A percentile compares a stretch with the other conserved stretches of the same genome.
Evolutionary conservation across 352 stramenopile species (phyloP).

Genomic region (Phytophthora niederhauseri): DNA sequence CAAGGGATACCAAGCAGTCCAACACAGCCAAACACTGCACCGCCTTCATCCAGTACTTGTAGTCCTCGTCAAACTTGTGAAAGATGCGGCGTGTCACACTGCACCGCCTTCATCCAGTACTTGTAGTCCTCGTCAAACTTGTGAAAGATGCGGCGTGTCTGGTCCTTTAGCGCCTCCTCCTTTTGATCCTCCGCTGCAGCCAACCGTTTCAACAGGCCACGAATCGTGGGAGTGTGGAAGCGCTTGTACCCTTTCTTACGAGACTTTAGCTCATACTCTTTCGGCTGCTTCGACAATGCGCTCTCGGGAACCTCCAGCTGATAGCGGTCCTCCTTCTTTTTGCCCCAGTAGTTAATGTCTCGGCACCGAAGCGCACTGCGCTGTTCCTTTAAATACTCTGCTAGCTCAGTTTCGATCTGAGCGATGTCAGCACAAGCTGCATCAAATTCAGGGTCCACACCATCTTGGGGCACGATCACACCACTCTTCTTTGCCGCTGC

Average conservation of each 20-base stretch:
- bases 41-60: constrained; percentile 94
- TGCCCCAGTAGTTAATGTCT: constrained; percentile 95
- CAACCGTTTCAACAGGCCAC: constrained; percentile 79
- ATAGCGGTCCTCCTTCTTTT: constrained; percentile 96
- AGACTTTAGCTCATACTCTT: constrained; percentile 95
- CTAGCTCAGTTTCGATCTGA: constrained; percentile 88
- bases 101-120: constrained; percentile 95
- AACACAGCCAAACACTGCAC: constrained; percentile 94
- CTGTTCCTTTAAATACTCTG: constrained; percentile 90
- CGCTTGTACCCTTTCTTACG: constrained; percentile 94
- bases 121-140: constrained; percentile 96
- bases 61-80: constrained; percentile 96
- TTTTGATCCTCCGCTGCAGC: constrained; percentile 79
- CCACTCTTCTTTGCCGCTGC: constrained; percentile 89
- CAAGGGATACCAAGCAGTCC: constrained; percentile 96
- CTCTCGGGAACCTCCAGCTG: constrained; percentile 94
- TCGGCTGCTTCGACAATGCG: constrained; percentile 84
- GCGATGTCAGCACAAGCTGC: constrained; percentile 89
- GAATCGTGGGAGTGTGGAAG: constrained; percentile 91
- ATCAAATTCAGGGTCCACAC: constrained; percentile 97
- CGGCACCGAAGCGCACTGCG: constrained; percentile 77
- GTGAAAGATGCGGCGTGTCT: constrained; percentile 94
- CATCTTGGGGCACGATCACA: constrained; percentile 93
- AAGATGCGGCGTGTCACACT: constrained; percentile 94
- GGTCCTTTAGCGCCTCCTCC: constrained; percentile 86